phyloP scores from a whole-genome alignment of 192 early-diverging fungal species.

The Chytriomyces sp. region DNA sequence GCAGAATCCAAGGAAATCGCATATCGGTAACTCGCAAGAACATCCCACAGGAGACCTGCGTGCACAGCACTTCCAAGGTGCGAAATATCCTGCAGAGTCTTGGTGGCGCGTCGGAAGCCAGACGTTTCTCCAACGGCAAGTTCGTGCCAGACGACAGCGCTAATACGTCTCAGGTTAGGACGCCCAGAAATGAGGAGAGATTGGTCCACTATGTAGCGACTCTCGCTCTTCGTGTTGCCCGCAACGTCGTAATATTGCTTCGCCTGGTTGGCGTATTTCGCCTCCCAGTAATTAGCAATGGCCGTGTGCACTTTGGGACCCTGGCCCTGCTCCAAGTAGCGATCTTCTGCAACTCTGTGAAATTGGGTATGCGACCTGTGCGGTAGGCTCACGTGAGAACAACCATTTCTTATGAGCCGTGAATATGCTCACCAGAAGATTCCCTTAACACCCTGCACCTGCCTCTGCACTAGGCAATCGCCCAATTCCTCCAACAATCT shows the following conservation, averaged over 20 bases:
- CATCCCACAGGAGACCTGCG: constrained; percentile 34
- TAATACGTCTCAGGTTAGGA: constrained; percentile 24
- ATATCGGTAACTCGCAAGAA: constrained; percentile 30
- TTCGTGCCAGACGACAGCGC: constrained; percentile 34
- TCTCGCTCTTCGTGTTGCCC: neutral
- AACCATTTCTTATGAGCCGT: neutral
- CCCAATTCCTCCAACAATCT: constrained; percentile 31
- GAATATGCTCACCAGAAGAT: constrained; percentile 27
- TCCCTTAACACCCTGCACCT: constrained; percentile 29
- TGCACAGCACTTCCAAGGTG: constrained; percentile 29
- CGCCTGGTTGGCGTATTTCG: constrained; percentile 27
- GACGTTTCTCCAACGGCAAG: constrained; percentile 6
- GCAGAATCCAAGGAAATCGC: constrained; percentile 22
- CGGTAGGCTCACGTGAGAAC: neutral
- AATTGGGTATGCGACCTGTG: constrained; percentile 30
- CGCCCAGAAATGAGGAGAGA: constrained; percentile 28
- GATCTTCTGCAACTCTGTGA: constrained; percentile 29
- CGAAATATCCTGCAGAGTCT: constrained; percentile 33
- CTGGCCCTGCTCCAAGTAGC: constrained; percentile 32
- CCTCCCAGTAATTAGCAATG: constrained; percentile 31
- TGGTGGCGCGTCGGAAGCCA: constrained; percentile 26
- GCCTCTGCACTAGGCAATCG: constrained; percentile 13
- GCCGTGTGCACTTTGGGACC: constrained; percentile 24
- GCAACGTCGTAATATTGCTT: constrained; percentile 25
- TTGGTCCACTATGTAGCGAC: constrained; percentile 31